Evolutionary conservation across 305 asterid species (phyloP).

Genomic region (Fraxinus baroniana): DNA sequence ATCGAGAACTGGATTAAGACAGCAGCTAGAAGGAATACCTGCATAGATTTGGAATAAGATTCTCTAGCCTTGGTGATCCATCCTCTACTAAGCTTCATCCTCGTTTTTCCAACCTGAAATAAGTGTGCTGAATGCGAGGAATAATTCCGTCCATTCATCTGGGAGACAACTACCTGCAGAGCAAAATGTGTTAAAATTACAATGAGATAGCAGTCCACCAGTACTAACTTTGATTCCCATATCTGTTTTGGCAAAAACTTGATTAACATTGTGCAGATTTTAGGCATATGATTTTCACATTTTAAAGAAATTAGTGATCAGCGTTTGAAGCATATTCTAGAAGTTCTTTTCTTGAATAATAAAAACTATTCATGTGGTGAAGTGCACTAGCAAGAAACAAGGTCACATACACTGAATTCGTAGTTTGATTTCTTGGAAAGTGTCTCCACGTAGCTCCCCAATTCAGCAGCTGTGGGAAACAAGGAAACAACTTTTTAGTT

Average conservation of each 20-base stretch:
- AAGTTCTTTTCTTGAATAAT: background rate
- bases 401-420: conserved; percentile 76
- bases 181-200: conserved; percentile 15
- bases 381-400: conserved; percentile 1
- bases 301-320: background rate
- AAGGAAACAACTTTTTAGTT: background rate
- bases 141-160: conserved; percentile 88
- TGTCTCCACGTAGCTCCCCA: conserved; percentile 72
- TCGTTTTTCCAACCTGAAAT: conserved; percentile 80
- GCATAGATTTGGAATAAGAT: conserved; percentile 82
- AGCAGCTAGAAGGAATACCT: conserved; percentile 41
- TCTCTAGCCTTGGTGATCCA: conserved; percentile 99
- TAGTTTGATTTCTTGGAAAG: conserved; percentile 60
- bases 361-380: background rate
- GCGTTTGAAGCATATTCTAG: background rate
- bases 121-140: conserved; percentile 76
- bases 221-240: background rate
- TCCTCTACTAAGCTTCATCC: conserved; percentile 86
- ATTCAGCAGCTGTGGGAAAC: conserved; percentile 56
- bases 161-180: conserved; percentile 79
- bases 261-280: background rate
- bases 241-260: background rate
- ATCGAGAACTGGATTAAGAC: background rate
- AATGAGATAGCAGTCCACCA: background rate
- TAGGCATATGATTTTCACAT: background rate